Base-by-base conservation (phyloP, 371 early-diverging fungal genomes). In the Dinochytrium kinnereticum region DNA sequence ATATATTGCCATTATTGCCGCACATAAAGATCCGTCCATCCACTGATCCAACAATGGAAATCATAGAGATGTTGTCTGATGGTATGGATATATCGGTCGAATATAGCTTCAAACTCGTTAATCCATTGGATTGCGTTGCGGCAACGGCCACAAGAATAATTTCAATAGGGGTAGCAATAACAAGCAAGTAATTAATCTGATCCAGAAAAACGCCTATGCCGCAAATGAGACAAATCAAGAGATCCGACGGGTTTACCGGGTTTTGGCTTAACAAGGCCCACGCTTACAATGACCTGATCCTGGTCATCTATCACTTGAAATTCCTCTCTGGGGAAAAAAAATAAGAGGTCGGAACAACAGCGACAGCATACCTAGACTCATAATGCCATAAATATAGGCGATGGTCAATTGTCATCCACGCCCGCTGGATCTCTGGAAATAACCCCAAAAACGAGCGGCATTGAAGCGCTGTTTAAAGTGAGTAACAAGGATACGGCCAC, bases 341-440 rank as follows among this genome's bases (percentile, higher is more conserved):
- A 1, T 44, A 2, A 40, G 28, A 57, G 59, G n/a, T n/a, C n/a
- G n/a, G n/a, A n/a, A n/a, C n/a, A n/a, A n/a, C n/a, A n/a, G n/a
- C n/a, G n/a, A 21, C 13, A 19, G 7, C 39, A 40, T 17, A 77
- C 77, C 51, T 70, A 21, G 77, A 33, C 13, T 81, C 78, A 78
- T 94, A 96, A 78, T 97, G 92, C 95, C 95, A 96, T 49, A 97
- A 75, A 76, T 91, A 94, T 57, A 96, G 87, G 33, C 88, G 82
- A 75, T 94, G 91, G 77, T 94, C 94, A 53, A 96, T 89, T 2
- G 93, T 91, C 64, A 96, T 91, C 91, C 95, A 97, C 7, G 93
- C 96, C 38, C 94, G 89, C 51, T 90, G 84, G 66, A 97, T 91
- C 70, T 93, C 92, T n/a, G 95, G 91, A 34, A 95, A 91, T 28